Percentiles rank a stretch among this genome's conserved stretches.
These are phyloP conservation scores for Aspergillus amoenus DNA, from an alignment of 2,329 filamentous ascomycete genomes.

Conservation along the genomic window DNA sequence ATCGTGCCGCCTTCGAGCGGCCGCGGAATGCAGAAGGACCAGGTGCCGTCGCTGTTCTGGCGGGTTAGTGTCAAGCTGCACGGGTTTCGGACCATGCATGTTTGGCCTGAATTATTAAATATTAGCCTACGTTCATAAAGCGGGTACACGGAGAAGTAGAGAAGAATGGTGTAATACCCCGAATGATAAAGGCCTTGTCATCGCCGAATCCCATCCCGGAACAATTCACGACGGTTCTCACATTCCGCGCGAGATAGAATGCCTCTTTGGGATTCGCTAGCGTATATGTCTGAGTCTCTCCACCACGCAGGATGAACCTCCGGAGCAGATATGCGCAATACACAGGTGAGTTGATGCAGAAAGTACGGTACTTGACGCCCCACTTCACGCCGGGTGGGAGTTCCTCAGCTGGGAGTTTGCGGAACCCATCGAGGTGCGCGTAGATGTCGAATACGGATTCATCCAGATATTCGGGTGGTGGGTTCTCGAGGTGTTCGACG, in stretches of 20 bases:
- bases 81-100: constrained; percentile 48
- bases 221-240: constrained; percentile 46
- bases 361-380: constrained; percentile 43
- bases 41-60: constrained; percentile 62
- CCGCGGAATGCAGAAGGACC: constrained; percentile 64
- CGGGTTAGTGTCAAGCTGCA: constrained; percentile 54
- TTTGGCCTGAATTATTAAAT: constrained; percentile 38
- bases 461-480: constrained; percentile 36
- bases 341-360: constrained; percentile 44
- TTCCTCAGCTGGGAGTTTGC: constrained; percentile 28
- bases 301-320: constrained; percentile 41
- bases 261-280: constrained; percentile 35
- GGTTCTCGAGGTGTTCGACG: constrained; percentile 44
- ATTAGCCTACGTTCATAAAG: not conserved
- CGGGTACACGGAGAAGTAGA: no score
- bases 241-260: constrained; percentile 35
- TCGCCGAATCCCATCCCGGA: constrained; percentile 46
- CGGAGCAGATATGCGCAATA: constrained; percentile 45
- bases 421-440: constrained; percentile 36
- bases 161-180: constrained; percentile 27
- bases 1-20: constrained; percentile 63
- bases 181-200: constrained; percentile 44
- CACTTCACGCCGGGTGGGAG: constrained; percentile 38
- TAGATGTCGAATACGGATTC: constrained; percentile 29
- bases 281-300: constrained; percentile 29